Evolutionary conservation across 176 grass and related monocot genomes (phyloP), one percentile per base, ranked within the genome.

Genomic region (Ensete glaucum): DNA sequence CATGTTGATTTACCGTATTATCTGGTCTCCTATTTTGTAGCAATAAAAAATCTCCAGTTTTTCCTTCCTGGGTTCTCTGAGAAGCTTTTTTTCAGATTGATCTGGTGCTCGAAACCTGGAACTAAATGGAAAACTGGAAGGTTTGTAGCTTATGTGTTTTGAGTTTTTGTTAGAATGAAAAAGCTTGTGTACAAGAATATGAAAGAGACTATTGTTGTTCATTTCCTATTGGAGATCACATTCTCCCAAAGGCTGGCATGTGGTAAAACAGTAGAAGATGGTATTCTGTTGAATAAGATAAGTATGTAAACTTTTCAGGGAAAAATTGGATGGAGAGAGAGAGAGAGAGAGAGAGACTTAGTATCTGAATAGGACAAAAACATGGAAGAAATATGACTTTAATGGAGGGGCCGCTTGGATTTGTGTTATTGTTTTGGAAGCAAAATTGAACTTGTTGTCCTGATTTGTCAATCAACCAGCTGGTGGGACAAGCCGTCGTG

Each of bases 341-440:
- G 22, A 26, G 26, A 26, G 9, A 27, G 11, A 21, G 9, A 22
- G 23, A 11, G 20, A 11, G 8, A 21, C 62, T 65, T 27, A 13
- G 26, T 65, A 60, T 60, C 14, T 60, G 13, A 1, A 21, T 17
- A 21, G 22, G 43, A 69, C 14, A 69, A 50, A 69, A 43, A 20
- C 34, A 69, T 13, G 50, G 67, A 50, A 50, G 8, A 50, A 50
- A 69, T 14, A 50, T 69, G 16, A 43, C 43, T 16, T 50, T 69
- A 50, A 50, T 69, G 12, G 34, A n/a, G 67, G 67, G 65, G 57
- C 34, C 67, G 3, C 64, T 67, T 67, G 8, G 8, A 11, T 69
- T 69, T 17, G 67, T 50, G 43, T 69, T 69, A 50, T 20, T 26
- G 67, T 69, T 69, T 69, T 69, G 67, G 14, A 69, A 69, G 43